Conservation (phyloP, 2,329 filamentous ascomycete species). For the Colletotrichum sp. region DNA sequence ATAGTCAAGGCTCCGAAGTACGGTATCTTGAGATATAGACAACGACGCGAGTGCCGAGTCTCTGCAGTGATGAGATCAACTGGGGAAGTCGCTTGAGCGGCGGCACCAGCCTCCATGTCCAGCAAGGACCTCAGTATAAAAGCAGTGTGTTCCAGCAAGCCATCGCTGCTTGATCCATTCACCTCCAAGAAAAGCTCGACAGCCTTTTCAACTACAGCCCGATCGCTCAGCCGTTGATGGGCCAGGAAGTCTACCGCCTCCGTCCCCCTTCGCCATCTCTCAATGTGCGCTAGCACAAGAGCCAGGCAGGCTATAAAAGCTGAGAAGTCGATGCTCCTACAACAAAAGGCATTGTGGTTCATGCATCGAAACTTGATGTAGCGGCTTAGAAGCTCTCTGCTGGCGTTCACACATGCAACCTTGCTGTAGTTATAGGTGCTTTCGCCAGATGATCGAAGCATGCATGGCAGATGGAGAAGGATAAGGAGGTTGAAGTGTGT, state of each 20-base stretch:
- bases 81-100: no score
- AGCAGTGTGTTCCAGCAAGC: slow-evolving; percentile 30
- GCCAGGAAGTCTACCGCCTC: slow-evolving; percentile 33
- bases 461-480: slow-evolving; percentile 38
- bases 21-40: background rate
- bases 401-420: slow-evolving; percentile 38
- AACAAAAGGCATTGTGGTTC: slow-evolving; percentile 31
- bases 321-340: slow-evolving; percentile 38
- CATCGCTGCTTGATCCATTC: slow-evolving; percentile 29
- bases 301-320: slow-evolving; percentile 41
- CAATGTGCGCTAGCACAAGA: slow-evolving; percentile 40
- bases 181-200: slow-evolving; percentile 37
- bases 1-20: background rate
- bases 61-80: background rate
- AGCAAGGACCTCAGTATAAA: slow-evolving; percentile 30
- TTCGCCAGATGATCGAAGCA: slow-evolving; percentile 24
- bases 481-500: slow-evolving; percentile 36
- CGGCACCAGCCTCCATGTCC: background rate
- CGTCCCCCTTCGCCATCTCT: background rate
- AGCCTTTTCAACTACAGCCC: slow-evolving; percentile 39
- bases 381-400: slow-evolving; percentile 39
- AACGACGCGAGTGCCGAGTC: background rate
- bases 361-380: slow-evolving; percentile 35
- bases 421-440: slow-evolving; percentile 31
- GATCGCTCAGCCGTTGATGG: slow-evolving; percentile 42